Evolutionary conservation across 2,329 filamentous ascomycete genomes (phyloP).

Genomic region (Dothideomycetidae sp.): DNA sequence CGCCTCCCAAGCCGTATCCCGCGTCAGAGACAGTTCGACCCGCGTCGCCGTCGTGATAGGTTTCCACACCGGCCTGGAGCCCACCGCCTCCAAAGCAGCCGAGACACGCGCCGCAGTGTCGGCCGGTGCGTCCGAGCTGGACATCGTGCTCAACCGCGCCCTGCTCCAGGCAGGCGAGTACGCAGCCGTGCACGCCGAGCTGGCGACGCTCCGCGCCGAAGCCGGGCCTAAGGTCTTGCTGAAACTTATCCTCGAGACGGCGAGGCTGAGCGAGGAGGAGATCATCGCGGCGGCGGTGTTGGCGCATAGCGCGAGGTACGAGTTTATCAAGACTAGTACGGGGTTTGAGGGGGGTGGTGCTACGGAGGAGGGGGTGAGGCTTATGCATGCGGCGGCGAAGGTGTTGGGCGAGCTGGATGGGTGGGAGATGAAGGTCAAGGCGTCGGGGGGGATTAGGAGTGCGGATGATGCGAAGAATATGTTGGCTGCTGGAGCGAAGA

Average conservation of each 20-base stretch:
- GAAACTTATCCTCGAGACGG: conserved; percentile 48
- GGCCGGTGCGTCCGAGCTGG: conserved; percentile 41
- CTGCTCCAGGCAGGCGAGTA: conserved; percentile 31
- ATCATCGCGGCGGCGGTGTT: conserved; percentile 41
- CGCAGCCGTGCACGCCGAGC: conserved; percentile 37
- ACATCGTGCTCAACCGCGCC: conserved; percentile 44
- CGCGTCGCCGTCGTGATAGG: conserved; percentile 44
- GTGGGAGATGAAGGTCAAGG: conserved; percentile 39
- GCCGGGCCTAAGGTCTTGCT: conserved; percentile 29
- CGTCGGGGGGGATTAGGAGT: conserved; percentile 42
- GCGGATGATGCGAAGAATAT: conserved; percentile 38
- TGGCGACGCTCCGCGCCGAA: conserved; percentile 37
- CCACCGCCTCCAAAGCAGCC: conserved; percentile 35
- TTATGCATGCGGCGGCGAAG: conserved; percentile 40
- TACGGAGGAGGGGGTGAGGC: conserved; percentile 35
- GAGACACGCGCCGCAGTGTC: conserved; percentile 37
- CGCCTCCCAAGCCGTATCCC: conserved; percentile 36
- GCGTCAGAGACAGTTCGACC: conserved; percentile 35
- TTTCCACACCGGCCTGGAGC: conserved; percentile 45
- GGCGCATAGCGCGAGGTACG: conserved; percentile 37
- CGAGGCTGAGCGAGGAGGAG: conserved; percentile 33
- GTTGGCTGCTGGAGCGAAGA: conserved; percentile 41
- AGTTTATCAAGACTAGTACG: conserved; percentile 48
- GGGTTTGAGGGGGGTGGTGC: conserved; percentile 45
- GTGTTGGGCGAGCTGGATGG: conserved; percentile 22